A percentile compares a stretch with the other conserved stretches of the same genome.
Evolutionary conservation across 495 filamentous ascomycete genomes (phyloP).

Genomic region (Penicillium lividum): DNA sequence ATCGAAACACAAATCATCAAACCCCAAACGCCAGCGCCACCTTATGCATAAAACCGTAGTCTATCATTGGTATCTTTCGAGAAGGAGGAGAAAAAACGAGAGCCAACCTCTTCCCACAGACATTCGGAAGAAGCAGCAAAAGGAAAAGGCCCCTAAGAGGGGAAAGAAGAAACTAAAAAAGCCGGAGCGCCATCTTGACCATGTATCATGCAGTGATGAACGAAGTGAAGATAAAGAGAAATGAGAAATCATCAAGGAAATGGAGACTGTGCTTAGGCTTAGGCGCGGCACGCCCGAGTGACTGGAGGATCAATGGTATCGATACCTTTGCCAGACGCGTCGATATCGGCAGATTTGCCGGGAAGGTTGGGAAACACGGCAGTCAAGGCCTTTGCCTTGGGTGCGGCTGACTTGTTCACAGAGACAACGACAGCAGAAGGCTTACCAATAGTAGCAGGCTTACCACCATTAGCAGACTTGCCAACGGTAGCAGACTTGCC

Average conservation of each 20-base stretch:
- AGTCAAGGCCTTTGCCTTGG: slow-evolving; percentile 39
- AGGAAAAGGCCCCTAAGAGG: slow-evolving; percentile 1
- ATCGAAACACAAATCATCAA: background rate
- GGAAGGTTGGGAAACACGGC: slow-evolving; percentile 20
- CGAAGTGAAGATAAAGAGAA: slow-evolving; percentile 6
- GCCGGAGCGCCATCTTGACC: slow-evolving; percentile 16
- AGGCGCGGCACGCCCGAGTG: background rate
- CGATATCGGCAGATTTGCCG: slow-evolving; percentile 25
- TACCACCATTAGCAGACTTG: background rate
- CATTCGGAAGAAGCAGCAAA: slow-evolving; percentile 7
- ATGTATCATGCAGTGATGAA: slow-evolving; percentile 20
- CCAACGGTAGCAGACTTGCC: slow-evolving; percentile 6
- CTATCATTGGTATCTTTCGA: slow-evolving; percentile 49
- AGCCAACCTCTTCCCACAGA: slow-evolving; percentile 5
- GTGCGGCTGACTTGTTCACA: slow-evolving; percentile 20
- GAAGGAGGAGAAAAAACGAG: slow-evolving; percentile 19
- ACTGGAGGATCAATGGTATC: background rate
- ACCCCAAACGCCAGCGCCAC: slow-evolving; percentile 32
- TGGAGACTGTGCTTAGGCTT: background rate
- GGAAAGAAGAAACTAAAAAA: slow-evolving; percentile 5
- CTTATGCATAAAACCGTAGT: slow-evolving; percentile 34
- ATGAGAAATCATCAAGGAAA: slow-evolving; percentile 11
- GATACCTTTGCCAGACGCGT: background rate
- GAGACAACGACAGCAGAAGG: background rate
- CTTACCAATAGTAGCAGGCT: slow-evolving; percentile 11